Evolutionary conservation across 352 stramenopile genomes (phyloP).

Genomic region (Pelagophyceae sp.): DNA sequence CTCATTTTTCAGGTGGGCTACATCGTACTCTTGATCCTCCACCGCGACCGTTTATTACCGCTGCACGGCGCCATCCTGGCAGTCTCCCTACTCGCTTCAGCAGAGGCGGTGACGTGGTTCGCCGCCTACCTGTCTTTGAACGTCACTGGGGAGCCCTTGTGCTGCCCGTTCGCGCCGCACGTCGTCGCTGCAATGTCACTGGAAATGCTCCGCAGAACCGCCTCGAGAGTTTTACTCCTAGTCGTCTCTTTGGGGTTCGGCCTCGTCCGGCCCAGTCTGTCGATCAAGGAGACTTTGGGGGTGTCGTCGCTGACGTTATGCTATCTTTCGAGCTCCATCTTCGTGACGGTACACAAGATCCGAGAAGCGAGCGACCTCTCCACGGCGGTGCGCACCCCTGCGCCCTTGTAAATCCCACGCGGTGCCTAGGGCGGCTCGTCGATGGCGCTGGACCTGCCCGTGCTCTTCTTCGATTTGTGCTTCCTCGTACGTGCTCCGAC

Average conservation of each 20-base stretch:
- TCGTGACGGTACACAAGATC: slow-evolving; percentile 1
- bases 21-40: background rate
- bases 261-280: background rate
- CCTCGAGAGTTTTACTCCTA: background rate
- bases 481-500: background rate
- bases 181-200: background rate
- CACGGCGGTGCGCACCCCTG: background rate
- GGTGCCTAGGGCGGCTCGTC: background rate
- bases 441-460: background rate
- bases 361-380: background rate
- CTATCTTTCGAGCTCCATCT: background rate
- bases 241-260: background rate
- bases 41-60: background rate
- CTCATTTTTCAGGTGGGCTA: background rate
- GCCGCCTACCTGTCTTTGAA: background rate
- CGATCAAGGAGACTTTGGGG: background rate
- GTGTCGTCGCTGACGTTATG: background rate
- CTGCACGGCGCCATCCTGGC: background rate
- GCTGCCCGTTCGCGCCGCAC: slow-evolving; percentile 2
- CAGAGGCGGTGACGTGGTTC: background rate
- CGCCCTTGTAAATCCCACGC: too few species aligned
- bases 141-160: background rate
- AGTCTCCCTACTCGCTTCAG: background rate
- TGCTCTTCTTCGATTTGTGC: slow-evolving; percentile 8
- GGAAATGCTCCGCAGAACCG: background rate